phyloP scores from a whole-genome alignment of 768 basidiomycete genomes.

The Russula dissimulans region DNA sequence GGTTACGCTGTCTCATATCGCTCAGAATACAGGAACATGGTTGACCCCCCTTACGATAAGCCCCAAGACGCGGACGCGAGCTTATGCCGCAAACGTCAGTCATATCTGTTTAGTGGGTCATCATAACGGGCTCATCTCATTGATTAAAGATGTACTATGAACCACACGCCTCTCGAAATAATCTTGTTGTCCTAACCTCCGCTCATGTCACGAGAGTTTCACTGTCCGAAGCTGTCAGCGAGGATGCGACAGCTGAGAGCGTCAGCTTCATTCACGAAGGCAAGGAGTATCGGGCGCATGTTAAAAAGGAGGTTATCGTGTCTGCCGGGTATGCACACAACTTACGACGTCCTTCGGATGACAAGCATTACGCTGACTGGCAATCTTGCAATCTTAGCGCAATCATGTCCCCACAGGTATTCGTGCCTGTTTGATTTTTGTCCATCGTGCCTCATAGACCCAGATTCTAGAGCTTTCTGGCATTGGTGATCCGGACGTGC shows the following conservation, averaged over 20 bases:
- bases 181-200: constrained; percentile 20
- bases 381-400: not conserved
- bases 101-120: too few species aligned
- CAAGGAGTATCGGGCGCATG: constrained; percentile 6
- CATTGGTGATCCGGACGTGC: constrained; percentile 11
- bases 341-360: too few species aligned
- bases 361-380: not conserved
- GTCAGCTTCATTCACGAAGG: constrained; percentile 11
- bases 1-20: not conserved
- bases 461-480: constrained; percentile 19
- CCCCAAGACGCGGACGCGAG: constrained; percentile 1
- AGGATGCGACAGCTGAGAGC: not conserved
- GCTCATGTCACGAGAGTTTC: constrained; percentile 12
- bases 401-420: constrained; percentile 14
- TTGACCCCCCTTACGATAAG: not conserved
- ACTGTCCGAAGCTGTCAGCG: not conserved
- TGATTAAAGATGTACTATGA: constrained; percentile 17
- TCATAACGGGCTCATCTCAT: not conserved
- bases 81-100: constrained; percentile 16
- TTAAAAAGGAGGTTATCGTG: constrained; percentile 12
- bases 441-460: not conserved
- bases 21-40: constrained; percentile 12
- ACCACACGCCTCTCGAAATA: constrained; percentile 19
- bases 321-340: constrained; percentile 12
- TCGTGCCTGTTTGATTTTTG: not conserved